Conservation (phyloP, 768 basidiomycete genomes). For the Botryobasidium botryosum region DNA sequence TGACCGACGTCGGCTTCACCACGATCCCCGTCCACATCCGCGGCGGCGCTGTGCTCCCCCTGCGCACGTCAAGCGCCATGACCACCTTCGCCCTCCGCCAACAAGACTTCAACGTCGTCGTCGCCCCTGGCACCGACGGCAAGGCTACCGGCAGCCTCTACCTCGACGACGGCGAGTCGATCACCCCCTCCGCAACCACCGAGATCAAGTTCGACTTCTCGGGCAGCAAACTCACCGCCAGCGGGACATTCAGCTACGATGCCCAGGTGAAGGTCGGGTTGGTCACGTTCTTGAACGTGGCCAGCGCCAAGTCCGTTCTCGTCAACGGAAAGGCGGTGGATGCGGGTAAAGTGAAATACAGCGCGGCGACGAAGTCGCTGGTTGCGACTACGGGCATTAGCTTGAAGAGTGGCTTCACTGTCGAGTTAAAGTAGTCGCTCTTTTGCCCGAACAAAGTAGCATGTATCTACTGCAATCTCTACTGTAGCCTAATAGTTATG, state of each 20-base stretch:
- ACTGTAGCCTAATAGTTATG: too few species aligned
- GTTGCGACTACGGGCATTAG: background rate
- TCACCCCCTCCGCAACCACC: background rate
- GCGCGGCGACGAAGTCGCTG: slow-evolving; percentile 2
- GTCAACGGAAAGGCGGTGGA: slow-evolving; percentile 1
- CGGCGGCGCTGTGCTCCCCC: slow-evolving; percentile 36
- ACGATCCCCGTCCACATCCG: slow-evolving; percentile 50
- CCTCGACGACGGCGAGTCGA: slow-evolving; percentile 36
- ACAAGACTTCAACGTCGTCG: slow-evolving; percentile 40
- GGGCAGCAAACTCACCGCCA: slow-evolving; percentile 9
- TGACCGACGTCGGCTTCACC: slow-evolving; percentile 30
- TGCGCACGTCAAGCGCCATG: slow-evolving; percentile 38
- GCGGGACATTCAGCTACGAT: slow-evolving; percentile 19
- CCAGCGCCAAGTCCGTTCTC: slow-evolving; percentile 10
- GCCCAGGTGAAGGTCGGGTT: slow-evolving; percentile 17
- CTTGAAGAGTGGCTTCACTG: too few species aligned
- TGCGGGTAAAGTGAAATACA: slow-evolving; percentile 3
- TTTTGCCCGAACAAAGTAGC: too few species aligned
- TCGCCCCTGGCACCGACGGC: slow-evolving; percentile 39
- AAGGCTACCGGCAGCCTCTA: slow-evolving; percentile 37
- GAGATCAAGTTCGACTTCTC: slow-evolving; percentile 13
- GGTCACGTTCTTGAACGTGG: slow-evolving; percentile 20
- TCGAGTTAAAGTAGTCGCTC: too few species aligned
- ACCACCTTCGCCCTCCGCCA: slow-evolving; percentile 42
- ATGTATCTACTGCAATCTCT: too few species aligned